Evolutionary conservation across 371 early-diverging fungal genomes (phyloP).

Genomic region (Apophysomyces ossiformis): DNA sequence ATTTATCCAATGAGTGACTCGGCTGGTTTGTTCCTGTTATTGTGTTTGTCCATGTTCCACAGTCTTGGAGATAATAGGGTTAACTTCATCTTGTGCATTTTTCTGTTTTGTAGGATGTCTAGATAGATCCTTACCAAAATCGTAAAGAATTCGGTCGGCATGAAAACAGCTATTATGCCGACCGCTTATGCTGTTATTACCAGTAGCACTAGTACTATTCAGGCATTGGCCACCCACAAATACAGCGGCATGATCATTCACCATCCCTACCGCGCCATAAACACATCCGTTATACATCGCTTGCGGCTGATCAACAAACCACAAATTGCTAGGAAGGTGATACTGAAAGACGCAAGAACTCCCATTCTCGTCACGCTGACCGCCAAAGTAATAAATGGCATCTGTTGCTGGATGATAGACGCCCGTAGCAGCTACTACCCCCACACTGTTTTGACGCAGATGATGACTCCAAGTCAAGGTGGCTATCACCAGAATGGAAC

Average conservation of each 20-base stretch:
- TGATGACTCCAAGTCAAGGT: conserved; percentile 11
- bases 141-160: conserved; percentile 13
- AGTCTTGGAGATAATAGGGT: not conserved
- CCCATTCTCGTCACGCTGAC: not conserved
- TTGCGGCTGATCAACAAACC: conserved; percentile 14
- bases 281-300: not conserved
- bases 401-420: conserved; percentile 9
- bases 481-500: not conserved
- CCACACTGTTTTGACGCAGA: conserved; percentile 14
- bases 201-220: not conserved
- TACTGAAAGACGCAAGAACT: conserved; percentile 1
- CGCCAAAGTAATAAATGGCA: conserved; percentile 12
- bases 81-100: not conserved
- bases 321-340: conserved; percentile 8
- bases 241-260: not conserved
- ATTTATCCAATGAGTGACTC: not conserved
- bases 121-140: conserved; percentile 3
- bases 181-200: not conserved
- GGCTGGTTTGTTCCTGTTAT: not conserved
- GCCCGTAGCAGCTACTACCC: conserved; percentile 5
- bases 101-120: not conserved
- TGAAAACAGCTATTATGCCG: conserved; percentile 9
- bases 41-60: not conserved
- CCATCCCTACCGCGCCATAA: conserved; percentile 7
- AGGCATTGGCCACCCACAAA: conserved; percentile 13